Evolutionary conservation across 768 basidiomycete genomes (phyloP), one percentile per base, ranked within the genome.

Genomic region (Nevesoporus exiguus): DNA sequence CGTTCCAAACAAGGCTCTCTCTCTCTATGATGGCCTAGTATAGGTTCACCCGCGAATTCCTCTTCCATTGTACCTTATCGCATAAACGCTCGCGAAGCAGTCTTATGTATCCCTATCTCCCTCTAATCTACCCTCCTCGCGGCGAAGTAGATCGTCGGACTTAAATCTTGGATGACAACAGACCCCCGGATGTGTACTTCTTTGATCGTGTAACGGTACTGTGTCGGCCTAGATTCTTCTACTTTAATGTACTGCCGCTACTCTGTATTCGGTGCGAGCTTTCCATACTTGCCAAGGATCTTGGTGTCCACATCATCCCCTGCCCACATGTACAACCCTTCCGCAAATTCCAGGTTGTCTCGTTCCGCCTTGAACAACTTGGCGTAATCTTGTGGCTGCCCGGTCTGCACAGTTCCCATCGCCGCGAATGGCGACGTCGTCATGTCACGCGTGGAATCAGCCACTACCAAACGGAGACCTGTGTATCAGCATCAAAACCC

Each of bases 1-100:
- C 44, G 8, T 46, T 37, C 51, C 51, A 52, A 46, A 46, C 52
- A 44, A 97, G 93, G 94, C 95, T 24, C 73, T 98, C 57, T 97
- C 94, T 47, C 76, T 98, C 57, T 98, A 97, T 69, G 95, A 98
- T 61, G 95, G 94, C 31, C 77, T 98, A 58, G 93, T 96, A 66
- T 96, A 82, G 73, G 54, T 24, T 54, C 59, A 15, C 33, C 36
- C 54, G 43, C 31, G n/a, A 46, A 14, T 52, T 29, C 54, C n/a
- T 34, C 45, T 47, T 37, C 34, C 36, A 14, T 52, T 44, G 47
- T 62, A 62, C 61, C 56, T 67, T 67, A 59, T 62, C 55, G 52
- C 58, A 60, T 58, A 54, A 48, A 59, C 58, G 54, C 57, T 54
- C 47, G 45, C 52, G 57, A 64, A 66, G 56, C 55, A 34, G 49